phyloP scores from a whole-genome alignment of 768 basidiomycete genomes.

The Lactarius quietus region DNA sequence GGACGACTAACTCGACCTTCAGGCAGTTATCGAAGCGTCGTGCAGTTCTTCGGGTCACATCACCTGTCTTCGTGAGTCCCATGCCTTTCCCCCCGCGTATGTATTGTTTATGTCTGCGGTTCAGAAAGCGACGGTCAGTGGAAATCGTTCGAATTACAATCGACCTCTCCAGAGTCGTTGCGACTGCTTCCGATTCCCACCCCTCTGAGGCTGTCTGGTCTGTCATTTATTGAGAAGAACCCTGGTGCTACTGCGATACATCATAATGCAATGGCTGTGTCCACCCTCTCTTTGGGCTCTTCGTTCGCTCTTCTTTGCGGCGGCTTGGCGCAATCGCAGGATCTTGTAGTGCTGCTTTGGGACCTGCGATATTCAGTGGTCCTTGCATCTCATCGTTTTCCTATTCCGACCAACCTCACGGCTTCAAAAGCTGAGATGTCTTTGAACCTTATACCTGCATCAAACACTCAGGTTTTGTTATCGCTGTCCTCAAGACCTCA shows the following conservation, averaged over 20 bases:
- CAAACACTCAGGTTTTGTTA: constrained; percentile 50
- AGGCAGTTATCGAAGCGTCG: constrained; percentile 33
- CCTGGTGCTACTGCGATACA: not conserved
- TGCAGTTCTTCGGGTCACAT: constrained; percentile 34
- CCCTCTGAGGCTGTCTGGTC: constrained; percentile 12
- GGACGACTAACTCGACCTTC: not conserved
- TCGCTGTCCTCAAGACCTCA: constrained; percentile 41
- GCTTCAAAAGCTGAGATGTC: constrained; percentile 33
- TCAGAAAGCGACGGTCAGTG: constrained; percentile 46
- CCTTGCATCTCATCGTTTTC: constrained; percentile 49
- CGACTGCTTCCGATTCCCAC: constrained; percentile 1
- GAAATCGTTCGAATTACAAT: constrained; percentile 36
- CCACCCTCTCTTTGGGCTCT: constrained; percentile 50
- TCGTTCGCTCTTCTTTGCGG: constrained; percentile 57
- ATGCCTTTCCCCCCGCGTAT: not conserved
- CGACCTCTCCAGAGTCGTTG: not conserved
- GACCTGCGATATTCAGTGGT: constrained; percentile 66
- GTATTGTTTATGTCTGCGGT: not conserved
- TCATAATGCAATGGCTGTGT: constrained; percentile 28
- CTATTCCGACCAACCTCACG: constrained; percentile 45
- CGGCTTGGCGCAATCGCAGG: constrained; percentile 36
- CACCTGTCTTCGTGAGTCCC: constrained; percentile 32
- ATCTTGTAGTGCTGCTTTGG: constrained; percentile 59
- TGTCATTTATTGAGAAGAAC: constrained; percentile 19
- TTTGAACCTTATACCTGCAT: constrained; percentile 35